These are phyloP conservation scores for Colletotrichum siamense DNA, from an alignment of 2,329 filamentous ascomycete genomes.

Conservation along the genomic window DNA sequence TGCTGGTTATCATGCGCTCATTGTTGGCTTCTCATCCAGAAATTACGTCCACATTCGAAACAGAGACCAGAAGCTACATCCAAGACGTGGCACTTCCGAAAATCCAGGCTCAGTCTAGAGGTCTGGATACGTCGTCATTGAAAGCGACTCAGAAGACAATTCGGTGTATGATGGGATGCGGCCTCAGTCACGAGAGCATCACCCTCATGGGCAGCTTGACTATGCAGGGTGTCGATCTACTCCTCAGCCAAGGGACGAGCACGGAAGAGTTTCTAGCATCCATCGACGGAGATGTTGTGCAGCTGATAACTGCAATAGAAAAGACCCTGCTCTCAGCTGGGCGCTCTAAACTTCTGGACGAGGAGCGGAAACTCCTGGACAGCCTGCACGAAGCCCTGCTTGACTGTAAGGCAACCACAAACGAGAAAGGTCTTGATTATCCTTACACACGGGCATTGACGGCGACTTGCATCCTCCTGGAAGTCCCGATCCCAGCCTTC, in stretches of 20 bases:
- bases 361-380: slow-evolving; percentile 6
- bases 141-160: slow-evolving; percentile 24
- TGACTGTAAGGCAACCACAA: background rate
- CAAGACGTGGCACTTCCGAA: slow-evolving; percentile 18
- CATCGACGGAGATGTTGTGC: slow-evolving; percentile 36
- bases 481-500: background rate
- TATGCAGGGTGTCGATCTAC: background rate
- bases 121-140: background rate
- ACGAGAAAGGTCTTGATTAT: background rate
- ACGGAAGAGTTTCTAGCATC: slow-evolving; percentile 10
- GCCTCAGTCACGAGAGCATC: slow-evolving; percentile 24
- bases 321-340: slow-evolving; percentile 29
- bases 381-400: background rate
- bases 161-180: slow-evolving; percentile 31
- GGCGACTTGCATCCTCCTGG: background rate
- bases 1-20: slow-evolving; percentile 41
- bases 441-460: background rate
- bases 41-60: slow-evolving; percentile 37
- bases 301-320: slow-evolving; percentile 39
- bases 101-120: background rate
- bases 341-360: slow-evolving; percentile 23
- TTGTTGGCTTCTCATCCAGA: slow-evolving; percentile 26
- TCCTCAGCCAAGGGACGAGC: background rate
- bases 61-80: slow-evolving; percentile 32
- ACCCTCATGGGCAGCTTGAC: slow-evolving; percentile 19